These are phyloP conservation scores for Houttuynia cordata DNA, from an alignment of 164 flowering plant genomes.

Conservation along the genomic window DNA sequence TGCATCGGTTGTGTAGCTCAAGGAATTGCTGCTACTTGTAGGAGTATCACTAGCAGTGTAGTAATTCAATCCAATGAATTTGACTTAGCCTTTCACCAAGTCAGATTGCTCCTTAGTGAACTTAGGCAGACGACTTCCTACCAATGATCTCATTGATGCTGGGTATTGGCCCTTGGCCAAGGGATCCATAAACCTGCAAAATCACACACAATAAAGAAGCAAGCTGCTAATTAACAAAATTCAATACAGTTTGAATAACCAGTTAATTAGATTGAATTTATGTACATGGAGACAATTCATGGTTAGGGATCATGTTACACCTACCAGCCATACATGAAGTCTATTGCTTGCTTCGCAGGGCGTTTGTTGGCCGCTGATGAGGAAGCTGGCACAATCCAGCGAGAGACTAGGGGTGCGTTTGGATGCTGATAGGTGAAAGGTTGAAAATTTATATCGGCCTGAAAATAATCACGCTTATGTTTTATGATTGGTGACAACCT, in stretches of 20 bases:
- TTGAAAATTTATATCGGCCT: too few relatives aligned
- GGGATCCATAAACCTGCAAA: slow-evolving; percentile 39
- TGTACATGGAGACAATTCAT: too few relatives aligned
- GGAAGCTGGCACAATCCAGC: slow-evolving; percentile 26
- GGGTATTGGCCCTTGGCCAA: slow-evolving; percentile 45
- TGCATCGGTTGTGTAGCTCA: slow-evolving; percentile 14
- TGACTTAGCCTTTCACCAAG: slow-evolving; percentile 21
- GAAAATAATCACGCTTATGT: too few relatives aligned
- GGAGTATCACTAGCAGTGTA: slow-evolving; percentile 24
- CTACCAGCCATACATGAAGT: slow-evolving; percentile 42
- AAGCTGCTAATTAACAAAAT: too few relatives aligned
- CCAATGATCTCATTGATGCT: slow-evolving; percentile 20
- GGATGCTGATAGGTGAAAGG: too few relatives aligned
- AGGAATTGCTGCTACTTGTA: background rate
- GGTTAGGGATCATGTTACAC: background rate
- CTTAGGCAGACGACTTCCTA: slow-evolving; percentile 34
- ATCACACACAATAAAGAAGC: background rate
- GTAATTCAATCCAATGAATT: slow-evolving; percentile 34
- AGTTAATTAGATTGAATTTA: too few relatives aligned
- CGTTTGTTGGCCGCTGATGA: slow-evolving; percentile 6
- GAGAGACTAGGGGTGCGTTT: slow-evolving; percentile 20
- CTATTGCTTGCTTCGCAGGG: slow-evolving; percentile 44
- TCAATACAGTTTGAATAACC: too few relatives aligned
- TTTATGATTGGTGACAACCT: too few relatives aligned
- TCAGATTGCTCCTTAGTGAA: slow-evolving; percentile 30